These are phyloP conservation scores for Setaria viridis DNA, from an alignment of 202 grass and related monocot species.

Conservation along the genomic window DNA sequence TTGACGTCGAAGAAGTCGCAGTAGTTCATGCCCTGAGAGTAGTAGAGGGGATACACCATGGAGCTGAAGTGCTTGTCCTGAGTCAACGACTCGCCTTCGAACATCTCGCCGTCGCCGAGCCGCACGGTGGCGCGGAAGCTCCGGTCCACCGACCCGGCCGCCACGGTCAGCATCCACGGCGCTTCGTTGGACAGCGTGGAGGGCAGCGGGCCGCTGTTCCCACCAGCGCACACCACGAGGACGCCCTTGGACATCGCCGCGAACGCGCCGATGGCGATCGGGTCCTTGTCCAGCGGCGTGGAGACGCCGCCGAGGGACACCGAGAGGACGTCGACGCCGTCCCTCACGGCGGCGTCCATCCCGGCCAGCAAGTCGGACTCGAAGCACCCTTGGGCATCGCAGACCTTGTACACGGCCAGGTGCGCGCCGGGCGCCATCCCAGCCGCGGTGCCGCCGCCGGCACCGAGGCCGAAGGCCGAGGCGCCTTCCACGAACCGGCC, in stretches of 20 bases:
- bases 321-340: conserved; percentile 68
- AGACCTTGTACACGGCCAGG: conserved; percentile 70
- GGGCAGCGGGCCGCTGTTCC: conserved; percentile 50
- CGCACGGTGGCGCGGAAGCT: conserved; percentile 58
- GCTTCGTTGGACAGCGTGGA: conserved; percentile 55
- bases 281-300: conserved; percentile 52
- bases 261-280: conserved; percentile 59
- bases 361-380: conserved; percentile 57
- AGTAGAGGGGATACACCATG: conserved; percentile 46
- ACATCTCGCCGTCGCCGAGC: conserved; percentile 57
- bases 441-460: conserved; percentile 35
- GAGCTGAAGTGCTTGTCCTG: conserved; percentile 57
- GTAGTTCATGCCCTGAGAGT: conserved; percentile 43
- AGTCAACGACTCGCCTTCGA: conserved; percentile 57
- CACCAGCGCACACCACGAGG: conserved; percentile 55
- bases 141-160: conserved; percentile 56
- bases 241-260: conserved; percentile 47
- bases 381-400: conserved; percentile 46
- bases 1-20: conserved; percentile 48
- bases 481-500: conserved; percentile 51
- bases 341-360: conserved; percentile 58
- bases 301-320: conserved; percentile 63
- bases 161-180: conserved; percentile 64
- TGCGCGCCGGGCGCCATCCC: conserved; percentile 58
- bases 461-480: conserved; percentile 45